phyloP scores from a whole-genome alignment of 495 filamentous ascomycete species.

The Staphylotrichum tortipilum region DNA sequence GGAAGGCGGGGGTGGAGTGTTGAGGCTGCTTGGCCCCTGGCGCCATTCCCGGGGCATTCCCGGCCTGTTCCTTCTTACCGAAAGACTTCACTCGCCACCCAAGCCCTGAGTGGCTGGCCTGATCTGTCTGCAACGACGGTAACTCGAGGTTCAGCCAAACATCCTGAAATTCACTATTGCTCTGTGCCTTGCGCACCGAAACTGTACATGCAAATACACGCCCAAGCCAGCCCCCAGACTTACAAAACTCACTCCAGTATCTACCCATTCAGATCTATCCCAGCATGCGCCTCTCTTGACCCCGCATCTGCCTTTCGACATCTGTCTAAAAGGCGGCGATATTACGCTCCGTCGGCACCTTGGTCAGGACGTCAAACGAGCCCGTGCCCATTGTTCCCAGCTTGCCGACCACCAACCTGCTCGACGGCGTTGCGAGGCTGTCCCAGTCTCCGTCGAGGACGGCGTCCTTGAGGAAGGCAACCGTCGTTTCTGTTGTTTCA shows the following conservation, averaged over 20 bases:
- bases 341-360: slow-evolving; percentile 31
- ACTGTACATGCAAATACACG: background rate
- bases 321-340: slow-evolving; percentile 10
- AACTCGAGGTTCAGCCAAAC: background rate
- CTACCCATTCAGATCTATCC: background rate
- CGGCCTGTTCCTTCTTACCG: too few relatives aligned
- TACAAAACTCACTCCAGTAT: background rate
- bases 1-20: too few relatives aligned
- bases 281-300: background rate
- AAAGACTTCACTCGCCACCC: too few relatives aligned
- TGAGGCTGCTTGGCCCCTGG: too few relatives aligned
- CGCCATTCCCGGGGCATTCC: too few relatives aligned
- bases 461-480: slow-evolving; percentile 85
- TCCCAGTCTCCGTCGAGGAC: slow-evolving; percentile 85
- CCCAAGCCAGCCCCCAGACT: background rate
- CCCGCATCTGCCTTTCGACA: too few relatives aligned
- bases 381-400: slow-evolving; percentile 79
- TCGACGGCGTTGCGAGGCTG: slow-evolving; percentile 74
- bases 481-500: slow-evolving; percentile 58
- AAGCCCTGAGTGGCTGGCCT: too few relatives aligned
- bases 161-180: background rate
- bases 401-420: slow-evolving; percentile 80
- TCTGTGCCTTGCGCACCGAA: background rate
- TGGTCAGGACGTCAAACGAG: slow-evolving; percentile 72
- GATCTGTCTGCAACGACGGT: too few relatives aligned